These are phyloP conservation scores for Colletotrichum melonis DNA, from an alignment of 2,329 filamentous ascomycete genomes.

Conservation along the genomic window DNA sequence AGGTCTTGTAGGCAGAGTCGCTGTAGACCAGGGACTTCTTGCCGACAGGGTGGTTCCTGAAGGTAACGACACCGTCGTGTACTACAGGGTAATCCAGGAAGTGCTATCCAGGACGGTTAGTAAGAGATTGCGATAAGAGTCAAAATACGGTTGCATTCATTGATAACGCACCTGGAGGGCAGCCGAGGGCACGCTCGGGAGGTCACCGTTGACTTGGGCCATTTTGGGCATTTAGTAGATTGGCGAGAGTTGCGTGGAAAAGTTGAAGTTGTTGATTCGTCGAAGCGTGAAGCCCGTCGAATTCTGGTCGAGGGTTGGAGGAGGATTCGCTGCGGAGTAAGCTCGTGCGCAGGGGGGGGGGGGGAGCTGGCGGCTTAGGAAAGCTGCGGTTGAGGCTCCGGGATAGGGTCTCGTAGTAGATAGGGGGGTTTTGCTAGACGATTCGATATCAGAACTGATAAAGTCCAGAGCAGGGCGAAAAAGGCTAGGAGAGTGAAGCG, in stretches of 20 bases:
- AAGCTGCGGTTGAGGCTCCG: background rate
- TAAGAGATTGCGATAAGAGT: background rate
- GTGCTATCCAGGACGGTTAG: conserved; percentile 66
- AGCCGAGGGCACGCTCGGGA: conserved; percentile 57
- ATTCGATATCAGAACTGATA: background rate
- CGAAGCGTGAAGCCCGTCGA: background rate
- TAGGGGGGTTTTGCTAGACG: background rate
- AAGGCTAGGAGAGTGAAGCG: background rate
- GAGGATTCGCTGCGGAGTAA: background rate
- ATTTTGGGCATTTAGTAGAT: conserved; percentile 42
- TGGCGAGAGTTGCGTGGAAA: background rate
- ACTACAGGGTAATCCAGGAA: conserved; percentile 87
- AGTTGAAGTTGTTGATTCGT: conserved; percentile 1
- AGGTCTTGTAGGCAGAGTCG: conserved; percentile 78
- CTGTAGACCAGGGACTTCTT: conserved; percentile 83
- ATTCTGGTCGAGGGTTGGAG: background rate
- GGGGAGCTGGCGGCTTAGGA: background rate
- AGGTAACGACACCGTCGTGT: conserved; percentile 79
- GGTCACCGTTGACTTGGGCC: conserved; percentile 64
- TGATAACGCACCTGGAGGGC: conserved; percentile 59
- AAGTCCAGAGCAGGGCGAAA: background rate
- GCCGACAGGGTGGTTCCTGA: conserved; percentile 86
- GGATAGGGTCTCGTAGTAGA: background rate
- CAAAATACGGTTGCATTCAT: background rate
- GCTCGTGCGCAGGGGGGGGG: background rate